phyloP scores from a whole-genome alignment of 2,329 filamentous ascomycete species.

The Dryadomyces quercus-mongolicae region DNA sequence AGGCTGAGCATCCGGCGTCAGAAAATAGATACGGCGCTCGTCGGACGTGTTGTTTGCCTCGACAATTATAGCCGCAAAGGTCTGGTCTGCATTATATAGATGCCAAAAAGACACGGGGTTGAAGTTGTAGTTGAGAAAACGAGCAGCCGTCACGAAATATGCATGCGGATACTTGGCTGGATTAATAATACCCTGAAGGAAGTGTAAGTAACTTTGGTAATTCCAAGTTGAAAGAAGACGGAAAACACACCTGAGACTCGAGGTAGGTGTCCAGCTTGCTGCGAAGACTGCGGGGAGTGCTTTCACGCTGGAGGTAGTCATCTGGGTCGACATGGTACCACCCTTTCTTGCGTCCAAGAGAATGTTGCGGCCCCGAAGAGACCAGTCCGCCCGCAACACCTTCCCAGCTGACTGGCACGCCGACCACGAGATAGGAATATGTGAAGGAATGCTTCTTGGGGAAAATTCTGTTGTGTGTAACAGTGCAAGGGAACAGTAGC shows the following conservation, averaged over 20 bases:
- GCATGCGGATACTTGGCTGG: conserved; percentile 50
- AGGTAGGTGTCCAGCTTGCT: conserved; percentile 52
- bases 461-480: conserved; percentile 53
- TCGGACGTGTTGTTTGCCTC: conserved; percentile 72
- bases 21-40: conserved; percentile 55
- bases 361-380: conserved; percentile 26
- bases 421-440: conserved; percentile 59
- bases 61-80: conserved; percentile 52
- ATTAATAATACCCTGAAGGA: conserved; percentile 43
- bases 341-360: conserved; percentile 13
- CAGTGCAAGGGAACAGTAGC: conserved; percentile 51
- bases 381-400: conserved; percentile 44
- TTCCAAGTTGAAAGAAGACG: conserved; percentile 9
- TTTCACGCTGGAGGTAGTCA: conserved; percentile 49
- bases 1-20: conserved; percentile 17
- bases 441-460: conserved; percentile 56
- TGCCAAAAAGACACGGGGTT: conserved; percentile 75
- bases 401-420: conserved; percentile 52
- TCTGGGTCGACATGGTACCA: conserved; percentile 50
- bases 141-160: conserved; percentile 59
- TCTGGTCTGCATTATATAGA: conserved; percentile 47
- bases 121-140: conserved; percentile 58
- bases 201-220: not conserved
- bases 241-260: conserved; percentile 32
- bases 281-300: conserved; percentile 38